Conservation (phyloP, 179 eudicot genomes). For the Camellia oleifera region DNA sequence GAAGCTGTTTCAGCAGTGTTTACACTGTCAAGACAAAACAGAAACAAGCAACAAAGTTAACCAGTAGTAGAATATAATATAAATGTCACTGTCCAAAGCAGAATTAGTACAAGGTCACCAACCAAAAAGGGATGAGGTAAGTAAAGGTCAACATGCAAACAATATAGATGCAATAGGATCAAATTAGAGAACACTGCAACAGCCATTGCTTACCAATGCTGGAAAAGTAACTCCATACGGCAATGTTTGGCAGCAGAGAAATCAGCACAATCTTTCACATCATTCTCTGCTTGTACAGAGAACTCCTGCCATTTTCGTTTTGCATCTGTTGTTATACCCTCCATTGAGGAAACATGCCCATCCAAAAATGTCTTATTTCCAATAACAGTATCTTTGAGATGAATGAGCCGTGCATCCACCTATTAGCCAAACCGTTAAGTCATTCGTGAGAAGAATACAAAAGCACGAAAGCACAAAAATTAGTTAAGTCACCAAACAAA, state of each 20-base stretch:
- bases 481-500: slow-evolving; percentile 21
- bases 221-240: slow-evolving; percentile 83
- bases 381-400: slow-evolving; percentile 51
- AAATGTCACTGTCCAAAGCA: background rate
- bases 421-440: slow-evolving; percentile 21
- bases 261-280: slow-evolving; percentile 61
- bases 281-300: slow-evolving; percentile 60
- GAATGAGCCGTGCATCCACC: slow-evolving; percentile 73
- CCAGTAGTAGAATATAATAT: background rate
- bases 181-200: background rate
- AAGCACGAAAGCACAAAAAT: background rate
- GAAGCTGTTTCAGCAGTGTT: slow-evolving; percentile 63
- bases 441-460: slow-evolving; percentile 11
- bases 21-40: slow-evolving; percentile 40
- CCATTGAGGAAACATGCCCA: slow-evolving; percentile 67
- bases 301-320: slow-evolving; percentile 94
- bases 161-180: background rate
- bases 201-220: slow-evolving; percentile 52
- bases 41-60: background rate
- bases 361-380: slow-evolving; percentile 71
- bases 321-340: slow-evolving; percentile 72
- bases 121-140: background rate
- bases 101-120: background rate
- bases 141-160: slow-evolving; percentile 14
- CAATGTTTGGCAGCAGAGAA: slow-evolving; percentile 98